phyloP scores from a whole-genome alignment of 2,329 filamentous ascomycete genomes.

The Dothideomycetidae sp. region DNA sequence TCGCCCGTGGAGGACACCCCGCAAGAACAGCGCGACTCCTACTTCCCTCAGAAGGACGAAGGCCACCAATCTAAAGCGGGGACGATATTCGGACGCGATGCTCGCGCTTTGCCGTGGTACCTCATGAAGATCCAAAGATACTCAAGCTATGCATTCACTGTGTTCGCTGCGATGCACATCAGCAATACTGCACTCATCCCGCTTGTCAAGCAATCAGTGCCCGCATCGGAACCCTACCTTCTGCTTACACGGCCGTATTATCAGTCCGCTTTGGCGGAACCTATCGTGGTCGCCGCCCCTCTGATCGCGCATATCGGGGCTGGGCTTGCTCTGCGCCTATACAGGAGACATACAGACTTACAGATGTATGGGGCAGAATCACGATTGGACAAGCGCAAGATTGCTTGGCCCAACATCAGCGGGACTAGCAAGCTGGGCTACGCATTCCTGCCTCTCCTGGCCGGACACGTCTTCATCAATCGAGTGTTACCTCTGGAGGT shows the following conservation, averaged over 20 bases:
- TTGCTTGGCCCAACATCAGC: slow-evolving; percentile 57
- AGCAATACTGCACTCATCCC: slow-evolving; percentile 72
- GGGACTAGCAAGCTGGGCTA: slow-evolving; percentile 63
- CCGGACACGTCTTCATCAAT: slow-evolving; percentile 62
- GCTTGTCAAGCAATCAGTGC: slow-evolving; percentile 55
- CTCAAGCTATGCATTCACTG: slow-evolving; percentile 69
- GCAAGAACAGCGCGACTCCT: slow-evolving; percentile 37
- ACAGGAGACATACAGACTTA: slow-evolving; percentile 58
- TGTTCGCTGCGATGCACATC: slow-evolving; percentile 65
- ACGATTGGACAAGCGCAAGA: slow-evolving; percentile 32
- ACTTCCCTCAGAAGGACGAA: slow-evolving; percentile 23
- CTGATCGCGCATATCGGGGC: slow-evolving; percentile 61
- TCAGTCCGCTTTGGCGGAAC: slow-evolving; percentile 68
- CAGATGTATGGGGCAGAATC: slow-evolving; percentile 60
- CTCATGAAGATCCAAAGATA: slow-evolving; percentile 69
- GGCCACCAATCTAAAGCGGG: slow-evolving; percentile 8
- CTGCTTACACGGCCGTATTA: slow-evolving; percentile 87
- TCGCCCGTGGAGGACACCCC: slow-evolving; percentile 53
- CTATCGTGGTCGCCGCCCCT: slow-evolving; percentile 62
- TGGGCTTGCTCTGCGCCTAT: slow-evolving; percentile 61
- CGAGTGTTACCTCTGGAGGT: slow-evolving; percentile 58
- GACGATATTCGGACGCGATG: slow-evolving; percentile 26
- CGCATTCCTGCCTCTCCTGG: slow-evolving; percentile 47
- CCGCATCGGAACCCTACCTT: slow-evolving; percentile 68
- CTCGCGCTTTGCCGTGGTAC: slow-evolving; percentile 63